Percentiles rank a stretch among this genome's conserved stretches.
phyloP scores from a whole-genome alignment of 805 yeast species.

The Ogataea pini region DNA sequence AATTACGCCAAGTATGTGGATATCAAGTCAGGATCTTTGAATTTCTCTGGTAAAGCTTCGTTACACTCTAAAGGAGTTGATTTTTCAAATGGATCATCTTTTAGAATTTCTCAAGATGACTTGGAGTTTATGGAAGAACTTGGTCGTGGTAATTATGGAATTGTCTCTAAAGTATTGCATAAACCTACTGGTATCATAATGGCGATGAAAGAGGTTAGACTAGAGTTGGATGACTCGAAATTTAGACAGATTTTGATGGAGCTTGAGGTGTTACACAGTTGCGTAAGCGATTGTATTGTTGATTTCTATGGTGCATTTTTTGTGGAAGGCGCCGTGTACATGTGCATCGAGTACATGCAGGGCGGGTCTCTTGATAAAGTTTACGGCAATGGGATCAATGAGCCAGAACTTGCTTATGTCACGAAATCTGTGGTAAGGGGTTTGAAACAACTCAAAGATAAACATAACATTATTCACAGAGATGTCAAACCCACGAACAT shows the following conservation, averaged over 20 bases:
- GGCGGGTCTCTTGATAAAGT: conserved; percentile 91
- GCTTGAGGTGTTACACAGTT: conserved; percentile 87
- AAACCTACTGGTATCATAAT: conserved; percentile 87
- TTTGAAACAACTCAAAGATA: conserved; percentile 79
- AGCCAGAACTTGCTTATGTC: conserved; percentile 75
- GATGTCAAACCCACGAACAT: conserved; percentile 97
- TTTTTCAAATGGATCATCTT: conserved; percentile 84
- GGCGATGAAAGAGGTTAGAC: conserved; percentile 97
- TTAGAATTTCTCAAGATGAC: conserved; percentile 84
- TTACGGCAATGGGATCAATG: conserved; percentile 74
- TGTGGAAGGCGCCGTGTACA: conserved; percentile 95
- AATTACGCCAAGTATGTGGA: conserved; percentile 87
- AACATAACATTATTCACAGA: conserved; percentile 89
- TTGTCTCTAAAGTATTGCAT: conserved; percentile 89
- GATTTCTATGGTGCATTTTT: conserved; percentile 98
- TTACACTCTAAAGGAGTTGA: conserved; percentile 90
- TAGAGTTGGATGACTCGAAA: conserved; percentile 91
- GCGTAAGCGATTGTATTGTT: conserved; percentile 87
- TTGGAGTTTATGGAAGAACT: conserved; percentile 80
- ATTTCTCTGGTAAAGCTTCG: conserved; percentile 92
- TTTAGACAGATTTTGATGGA: conserved; percentile 96
- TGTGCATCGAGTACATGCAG: conserved; percentile 98
- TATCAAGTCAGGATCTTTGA: conserved; percentile 86
- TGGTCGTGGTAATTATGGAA: conserved; percentile 96
- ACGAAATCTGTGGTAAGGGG: conserved; percentile 81